phyloP scores from a whole-genome alignment of 257 asterid genomes.

The Lithospermum erythrorhizon region DNA sequence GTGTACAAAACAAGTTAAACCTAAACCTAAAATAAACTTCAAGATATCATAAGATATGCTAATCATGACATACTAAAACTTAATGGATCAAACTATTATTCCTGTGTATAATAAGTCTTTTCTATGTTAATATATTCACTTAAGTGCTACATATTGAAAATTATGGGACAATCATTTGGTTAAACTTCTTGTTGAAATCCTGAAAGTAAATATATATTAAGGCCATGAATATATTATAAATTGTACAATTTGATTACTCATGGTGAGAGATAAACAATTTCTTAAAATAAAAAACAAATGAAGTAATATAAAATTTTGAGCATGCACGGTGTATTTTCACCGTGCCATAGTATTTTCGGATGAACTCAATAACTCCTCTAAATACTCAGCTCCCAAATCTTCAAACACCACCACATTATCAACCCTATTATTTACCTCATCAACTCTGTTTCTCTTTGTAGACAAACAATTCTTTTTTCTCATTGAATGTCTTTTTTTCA shows the following conservation, averaged over 20 bases:
- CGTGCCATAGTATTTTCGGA: conserved; percentile 19
- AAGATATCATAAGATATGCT: no score
- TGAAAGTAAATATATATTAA: no score
- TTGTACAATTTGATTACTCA: neutral
- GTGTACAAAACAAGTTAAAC: no score
- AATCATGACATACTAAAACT: no score
- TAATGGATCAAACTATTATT: no score
- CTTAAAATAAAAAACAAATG: neutral
- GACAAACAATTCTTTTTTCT: conserved; percentile 16
- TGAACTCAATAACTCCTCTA: conserved; percentile 42
- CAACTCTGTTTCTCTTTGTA: neutral
- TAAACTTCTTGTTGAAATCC: no score
- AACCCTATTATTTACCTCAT: neutral
- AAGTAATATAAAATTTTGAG: neutral
- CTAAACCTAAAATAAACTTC: no score
- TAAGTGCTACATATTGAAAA: no score
- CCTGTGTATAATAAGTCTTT: no score
- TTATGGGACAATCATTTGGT: no score
- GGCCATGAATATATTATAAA: neutral
- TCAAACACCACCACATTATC: conserved; percentile 51
- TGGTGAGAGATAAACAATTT: neutral
- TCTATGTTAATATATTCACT: no score
- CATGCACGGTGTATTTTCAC: conserved; percentile 10
- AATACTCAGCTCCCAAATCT: conserved; percentile 69
- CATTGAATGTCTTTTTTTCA: conserved; percentile 53